Base-by-base conservation (phyloP, 2,329 filamentous ascomycete species). In the Cercospora nicotianae region DNA sequence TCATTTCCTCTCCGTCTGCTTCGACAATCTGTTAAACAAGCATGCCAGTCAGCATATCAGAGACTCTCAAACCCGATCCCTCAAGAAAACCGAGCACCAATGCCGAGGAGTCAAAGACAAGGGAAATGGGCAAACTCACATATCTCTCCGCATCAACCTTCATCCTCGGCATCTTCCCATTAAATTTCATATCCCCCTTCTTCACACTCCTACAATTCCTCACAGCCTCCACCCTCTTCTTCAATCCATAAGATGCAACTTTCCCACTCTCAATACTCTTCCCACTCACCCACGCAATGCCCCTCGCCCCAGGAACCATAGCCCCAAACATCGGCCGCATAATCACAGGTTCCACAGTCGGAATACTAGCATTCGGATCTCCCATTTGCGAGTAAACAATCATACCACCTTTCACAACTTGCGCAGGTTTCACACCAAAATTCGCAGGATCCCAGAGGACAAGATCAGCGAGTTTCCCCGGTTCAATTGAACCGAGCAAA, bases 71-170 rank as follows among this genome's bases (percentile, higher is more conserved):
- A n/a, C n/a, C n/a, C n/a, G n/a, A n/a, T n/a, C n/a, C n/a, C n/a
- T n/a, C n/a, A n/a, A n/a, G n/a, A n/a, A n/a, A n/a, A n/a, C n/a
- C n/a, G n/a, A n/a, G n/a, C n/a, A n/a, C n/a, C n/a, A n/a, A n/a
- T n/a, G n/a, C n/a, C n/a, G n/a, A n/a, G n/a, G n/a, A n/a, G n/a
- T n/a, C n/a, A n/a, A n/a, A n/a, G n/a, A n/a, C n/a, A n/a, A n/a
- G n/a, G n/a, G n/a, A n/a, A n/a, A n/a, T n/a, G n/a, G n/a, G n/a
- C n/a, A 26, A 26, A 26, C 83, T 81, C 73, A 85, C 82, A 82
- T 97, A 98, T 75, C 87, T 89, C 85, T 98, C 94, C 5, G 94
- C 91, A 79, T 98, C 94, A 68, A 98, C 94, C 75, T 84, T 89
- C 92, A 98, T 97, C 81, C 85, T 88, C 13, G 94, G 94, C 87